phyloP scores from a whole-genome alignment of 2,329 filamentous ascomycete species.

The Dendryphion nanum region DNA sequence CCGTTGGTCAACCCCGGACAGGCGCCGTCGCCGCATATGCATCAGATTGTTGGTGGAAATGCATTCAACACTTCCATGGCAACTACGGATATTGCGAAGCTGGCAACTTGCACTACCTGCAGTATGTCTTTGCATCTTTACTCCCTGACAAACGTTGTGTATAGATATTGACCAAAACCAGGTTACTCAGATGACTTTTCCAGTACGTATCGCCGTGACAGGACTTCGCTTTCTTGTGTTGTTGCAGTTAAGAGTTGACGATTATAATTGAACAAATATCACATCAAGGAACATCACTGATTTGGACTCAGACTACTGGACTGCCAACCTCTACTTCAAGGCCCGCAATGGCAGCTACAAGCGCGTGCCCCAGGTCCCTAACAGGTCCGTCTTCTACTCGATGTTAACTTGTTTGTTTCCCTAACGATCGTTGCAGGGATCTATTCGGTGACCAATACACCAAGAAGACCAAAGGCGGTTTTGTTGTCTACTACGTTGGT shows the following conservation, averaged over 20 bases:
- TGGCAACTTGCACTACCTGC: constrained; percentile 9
- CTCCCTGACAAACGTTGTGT: too few species aligned
- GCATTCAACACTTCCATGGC: constrained; percentile 10
- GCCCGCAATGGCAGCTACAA: constrained; percentile 32
- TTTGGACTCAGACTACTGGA: constrained; percentile 36
- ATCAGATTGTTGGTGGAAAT: constrained; percentile 12
- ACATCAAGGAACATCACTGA: too few species aligned
- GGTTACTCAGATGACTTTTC: constrained; percentile 4
- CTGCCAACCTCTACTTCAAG: constrained; percentile 34
- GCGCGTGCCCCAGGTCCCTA: constrained; percentile 27
- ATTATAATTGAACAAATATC: constrained; percentile 6
- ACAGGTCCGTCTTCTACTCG: constrained; percentile 12
- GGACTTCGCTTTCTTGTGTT: too few species aligned
- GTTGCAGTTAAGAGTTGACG: background rate
- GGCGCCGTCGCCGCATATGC: constrained; percentile 11
- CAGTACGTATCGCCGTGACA: too few species aligned
- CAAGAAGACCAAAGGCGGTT: constrained; percentile 37
- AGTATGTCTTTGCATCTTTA: too few species aligned
- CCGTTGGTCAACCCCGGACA: constrained; percentile 12
- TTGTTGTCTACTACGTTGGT: constrained; percentile 50
- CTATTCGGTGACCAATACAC: constrained; percentile 35
- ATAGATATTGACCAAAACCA: too few species aligned
- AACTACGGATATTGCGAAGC: constrained; percentile 5
- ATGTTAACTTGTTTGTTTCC: background rate
- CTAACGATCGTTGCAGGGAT: constrained; percentile 24